A percentile compares a stretch with the other conserved stretches of the same genome.
Conservation (phyloP, 257 asterid species). For the Coffea canephora region DNA sequence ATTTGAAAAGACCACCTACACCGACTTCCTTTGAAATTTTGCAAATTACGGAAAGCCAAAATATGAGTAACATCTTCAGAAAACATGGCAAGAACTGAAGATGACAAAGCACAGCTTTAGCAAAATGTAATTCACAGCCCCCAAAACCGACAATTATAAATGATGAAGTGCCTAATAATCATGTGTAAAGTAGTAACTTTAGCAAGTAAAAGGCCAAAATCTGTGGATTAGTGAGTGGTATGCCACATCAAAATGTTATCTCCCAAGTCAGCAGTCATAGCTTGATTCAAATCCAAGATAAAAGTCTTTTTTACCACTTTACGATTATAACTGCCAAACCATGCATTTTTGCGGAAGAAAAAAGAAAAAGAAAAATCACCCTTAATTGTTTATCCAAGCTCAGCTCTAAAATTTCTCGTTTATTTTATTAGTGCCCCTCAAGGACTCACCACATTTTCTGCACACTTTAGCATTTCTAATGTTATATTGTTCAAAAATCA, state of each 20-base stretch:
- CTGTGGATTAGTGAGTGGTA: not conserved
- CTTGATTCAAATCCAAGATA: not conserved
- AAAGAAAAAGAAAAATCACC: no score
- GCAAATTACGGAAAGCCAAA: not conserved
- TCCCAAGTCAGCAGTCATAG: not conserved
- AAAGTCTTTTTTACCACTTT: not conserved
- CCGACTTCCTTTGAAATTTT: not conserved
- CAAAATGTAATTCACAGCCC: not conserved
- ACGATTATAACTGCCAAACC: not conserved
- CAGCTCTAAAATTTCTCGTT: not conserved
- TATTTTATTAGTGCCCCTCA: not conserved
- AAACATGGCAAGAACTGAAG: not conserved
- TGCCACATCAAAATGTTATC: not conserved
- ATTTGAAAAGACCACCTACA: not conserved
- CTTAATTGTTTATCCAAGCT: not conserved
- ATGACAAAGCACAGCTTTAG: not conserved
- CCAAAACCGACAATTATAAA: no score
- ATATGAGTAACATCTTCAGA: not conserved
- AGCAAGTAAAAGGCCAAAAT: not conserved
- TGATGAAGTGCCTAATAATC: not conserved
- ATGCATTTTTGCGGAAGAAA: not conserved
- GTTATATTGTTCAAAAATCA: no score
- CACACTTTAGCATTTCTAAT: not conserved
- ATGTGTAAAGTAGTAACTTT: not conserved
- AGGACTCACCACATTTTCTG: not conserved